Base-by-base conservation (phyloP, 768 basidiomycete species). In the Termitomyces sp. region DNA sequence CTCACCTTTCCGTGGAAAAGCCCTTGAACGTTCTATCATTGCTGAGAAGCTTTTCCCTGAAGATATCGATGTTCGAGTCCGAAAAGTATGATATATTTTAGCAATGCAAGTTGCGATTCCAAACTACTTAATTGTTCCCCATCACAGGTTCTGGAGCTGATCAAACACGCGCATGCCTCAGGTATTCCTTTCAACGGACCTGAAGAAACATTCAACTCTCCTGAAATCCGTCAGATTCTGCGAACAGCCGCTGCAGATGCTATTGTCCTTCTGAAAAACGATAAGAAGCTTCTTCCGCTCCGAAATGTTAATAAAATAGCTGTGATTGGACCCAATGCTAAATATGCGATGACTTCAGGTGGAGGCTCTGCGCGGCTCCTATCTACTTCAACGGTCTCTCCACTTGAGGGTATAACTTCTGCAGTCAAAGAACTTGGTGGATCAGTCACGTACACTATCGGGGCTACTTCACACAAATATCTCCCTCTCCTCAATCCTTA, bases 251-350 rank as follows among this genome's bases (percentile, higher is more conserved):
- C 84, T 1, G 79, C 80, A 2, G 83, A 84, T 53, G 73, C 81
- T 4, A 79, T 84, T 47, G 85, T 88, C 8, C 75, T 88, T 0
- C 73, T 88, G 37, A 87, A 87, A 72, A 89, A 89, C 70, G 77
- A 83, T 5, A 73, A 74, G 8, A 70, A 70, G 2, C 59, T 87
- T 36, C 77, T 88, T 14, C 86, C 86, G 0, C 70, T 86, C n/a
- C 48, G 53, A 14, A 38, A 52, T 1, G 36, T 65, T 51, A 81
- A 77, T 63, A 80, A 74, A 49, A 79, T 89, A 47, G 86, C 83
- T 11, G 78, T 89, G 51, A 85, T 88, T 62, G 87, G 86, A 0
- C 84, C 85, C 4, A 87, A 88, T 69, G 83, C 82, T 6, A 86
- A 81, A 67, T 67, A 71, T 40, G 74, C 79, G 0, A 76, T 81